A percentile compares a stretch with the other conserved stretches of the same genome.
phyloP scores from a whole-genome alignment of 441 rosid species.

The Adansonia gregorii region DNA sequence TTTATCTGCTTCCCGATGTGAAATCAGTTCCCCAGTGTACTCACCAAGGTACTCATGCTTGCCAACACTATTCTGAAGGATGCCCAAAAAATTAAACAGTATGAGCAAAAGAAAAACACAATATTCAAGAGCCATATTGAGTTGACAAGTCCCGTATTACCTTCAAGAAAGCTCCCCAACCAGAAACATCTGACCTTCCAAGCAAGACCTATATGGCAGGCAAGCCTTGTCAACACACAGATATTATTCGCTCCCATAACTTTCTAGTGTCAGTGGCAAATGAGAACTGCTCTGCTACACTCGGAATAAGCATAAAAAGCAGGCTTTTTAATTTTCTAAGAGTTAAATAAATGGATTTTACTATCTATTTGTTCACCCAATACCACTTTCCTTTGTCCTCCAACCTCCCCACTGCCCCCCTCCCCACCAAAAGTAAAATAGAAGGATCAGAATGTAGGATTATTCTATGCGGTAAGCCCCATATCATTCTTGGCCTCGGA shows the following conservation, averaged over 20 bases:
- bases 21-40: conserved; percentile 97
- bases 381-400: background rate
- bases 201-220: conserved; percentile 64
- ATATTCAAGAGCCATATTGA: background rate
- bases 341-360: no score
- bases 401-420: background rate
- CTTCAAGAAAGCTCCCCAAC: conserved; percentile 99
- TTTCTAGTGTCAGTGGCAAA: conserved; percentile 12
- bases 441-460: background rate
- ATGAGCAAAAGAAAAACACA: conserved; percentile 26
- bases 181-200: conserved; percentile 95
- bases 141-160: conserved; percentile 36
- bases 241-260: background rate
- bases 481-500: background rate
- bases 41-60: conserved; percentile 98
- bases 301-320: background rate
- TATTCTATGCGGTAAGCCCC: background rate
- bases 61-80: conserved; percentile 82
- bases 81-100: conserved; percentile 35
- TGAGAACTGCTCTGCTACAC: background rate
- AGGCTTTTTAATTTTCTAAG: background rate
- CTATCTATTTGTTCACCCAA: background rate
- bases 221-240: conserved; percentile 9
- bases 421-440: no score
- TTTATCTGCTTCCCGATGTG: conserved; percentile 97